Evolutionary conservation across 139 green algal species (phyloP).

Genomic region (Volvox reticuliferus): DNA sequence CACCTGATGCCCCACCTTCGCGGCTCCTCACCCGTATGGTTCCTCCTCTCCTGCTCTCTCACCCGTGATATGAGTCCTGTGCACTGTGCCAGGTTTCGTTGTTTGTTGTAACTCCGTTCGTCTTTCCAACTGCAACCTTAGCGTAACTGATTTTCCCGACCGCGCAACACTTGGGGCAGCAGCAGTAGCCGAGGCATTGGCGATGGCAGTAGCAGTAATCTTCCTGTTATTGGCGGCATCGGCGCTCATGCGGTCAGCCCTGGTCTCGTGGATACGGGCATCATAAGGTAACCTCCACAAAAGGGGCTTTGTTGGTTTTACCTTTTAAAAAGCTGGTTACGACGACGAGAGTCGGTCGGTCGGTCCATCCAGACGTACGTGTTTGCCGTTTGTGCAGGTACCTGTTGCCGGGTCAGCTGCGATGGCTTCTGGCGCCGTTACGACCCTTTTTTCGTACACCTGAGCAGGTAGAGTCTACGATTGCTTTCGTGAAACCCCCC

Average conservation of each 20-base stretch:
- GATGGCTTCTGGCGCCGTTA: constrained; percentile 25
- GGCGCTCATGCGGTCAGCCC: not conserved
- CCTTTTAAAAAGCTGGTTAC: not conserved
- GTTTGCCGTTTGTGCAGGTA: not conserved
- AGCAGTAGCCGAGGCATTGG: not conserved
- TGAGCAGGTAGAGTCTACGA: not conserved
- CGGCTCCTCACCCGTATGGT: too few relatives aligned
- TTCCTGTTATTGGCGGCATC: constrained; percentile 36
- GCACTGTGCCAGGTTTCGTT: too few relatives aligned
- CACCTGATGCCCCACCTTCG: too few relatives aligned
- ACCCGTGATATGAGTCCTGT: too few relatives aligned
- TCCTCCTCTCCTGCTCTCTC: too few relatives aligned
- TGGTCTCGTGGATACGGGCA: constrained; percentile 17
- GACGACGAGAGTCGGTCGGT: not conserved
- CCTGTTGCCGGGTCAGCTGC: constrained; percentile 18
- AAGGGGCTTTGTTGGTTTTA: not conserved
- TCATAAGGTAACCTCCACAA: not conserved
- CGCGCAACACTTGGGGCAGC: not conserved
- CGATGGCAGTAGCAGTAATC: constrained; percentile 4
- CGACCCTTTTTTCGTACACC: not conserved
- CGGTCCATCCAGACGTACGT: too few relatives aligned
- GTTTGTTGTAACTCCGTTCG: too few relatives aligned
- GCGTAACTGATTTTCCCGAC: constrained; percentile 50
- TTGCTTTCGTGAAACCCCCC: not conserved
- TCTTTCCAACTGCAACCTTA: not conserved